Evolutionary conservation across 768 basidiomycete species (phyloP).

Genomic region (Pleurotus tuber-regium): DNA sequence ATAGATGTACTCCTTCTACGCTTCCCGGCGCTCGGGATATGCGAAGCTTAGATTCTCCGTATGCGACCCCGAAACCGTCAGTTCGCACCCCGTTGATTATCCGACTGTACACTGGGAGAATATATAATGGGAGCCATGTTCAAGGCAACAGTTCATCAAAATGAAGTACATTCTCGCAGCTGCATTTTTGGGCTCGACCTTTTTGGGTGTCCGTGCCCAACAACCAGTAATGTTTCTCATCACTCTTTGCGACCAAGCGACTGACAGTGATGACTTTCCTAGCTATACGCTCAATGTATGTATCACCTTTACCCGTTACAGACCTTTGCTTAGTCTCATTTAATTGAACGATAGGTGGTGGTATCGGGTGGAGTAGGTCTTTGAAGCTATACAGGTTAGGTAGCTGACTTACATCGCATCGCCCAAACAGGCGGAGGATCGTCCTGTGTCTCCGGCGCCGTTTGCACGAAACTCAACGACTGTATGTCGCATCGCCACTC

Average conservation of each 20-base stretch:
- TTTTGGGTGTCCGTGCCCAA: constrained; percentile 16
- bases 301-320: background rate
- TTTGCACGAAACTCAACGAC: constrained; percentile 29
- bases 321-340: background rate
- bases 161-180: constrained; percentile 13
- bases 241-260: background rate
- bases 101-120: background rate
- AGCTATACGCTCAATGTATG: constrained; percentile 20
- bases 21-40: background rate
- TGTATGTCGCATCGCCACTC: no score
- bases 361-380: constrained; percentile 23
- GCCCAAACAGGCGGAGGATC: background rate
- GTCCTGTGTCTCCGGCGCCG: constrained; percentile 24
- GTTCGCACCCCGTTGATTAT: background rate
- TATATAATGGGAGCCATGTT: no score
- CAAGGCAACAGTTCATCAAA: background rate
- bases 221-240: constrained; percentile 17
- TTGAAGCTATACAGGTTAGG: no score
- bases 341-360: constrained; percentile 18
- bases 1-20: background rate
- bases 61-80: background rate
- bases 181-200: constrained; percentile 12
- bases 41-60: constrained; percentile 6
- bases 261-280: background rate
- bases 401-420: constrained; percentile 10